These are phyloP conservation scores for Arthrobotrys megalospora DNA, from an alignment of 2,329 filamentous ascomycete species.

Conservation along the genomic window DNA sequence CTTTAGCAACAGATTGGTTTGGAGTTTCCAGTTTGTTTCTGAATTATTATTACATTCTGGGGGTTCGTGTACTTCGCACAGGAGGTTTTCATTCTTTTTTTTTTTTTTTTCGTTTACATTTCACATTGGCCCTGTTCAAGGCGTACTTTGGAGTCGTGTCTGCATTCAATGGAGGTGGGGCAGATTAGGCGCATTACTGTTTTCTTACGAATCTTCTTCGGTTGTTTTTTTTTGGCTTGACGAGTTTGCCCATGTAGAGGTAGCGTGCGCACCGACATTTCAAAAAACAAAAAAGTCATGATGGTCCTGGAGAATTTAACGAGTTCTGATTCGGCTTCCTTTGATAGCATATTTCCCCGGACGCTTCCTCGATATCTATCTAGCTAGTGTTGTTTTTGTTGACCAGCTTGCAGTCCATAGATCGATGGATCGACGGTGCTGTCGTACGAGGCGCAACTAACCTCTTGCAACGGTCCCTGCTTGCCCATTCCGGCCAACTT, in stretches of 20 bases:
- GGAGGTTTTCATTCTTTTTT: slow-evolving; percentile 57
- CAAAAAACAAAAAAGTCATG: slow-evolving; percentile 45
- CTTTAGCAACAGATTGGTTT: slow-evolving; percentile 21
- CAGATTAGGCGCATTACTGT: slow-evolving; percentile 45
- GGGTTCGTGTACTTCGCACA: slow-evolving; percentile 14
- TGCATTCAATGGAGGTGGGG: slow-evolving; percentile 34
- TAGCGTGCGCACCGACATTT: slow-evolving; percentile 47
- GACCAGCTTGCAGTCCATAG: slow-evolving; percentile 5
- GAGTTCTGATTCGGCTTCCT: slow-evolving; percentile 27
- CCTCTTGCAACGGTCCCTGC: slow-evolving; percentile 49
- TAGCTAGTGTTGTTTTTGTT: slow-evolving; percentile 21
- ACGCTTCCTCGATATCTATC: slow-evolving; percentile 5
- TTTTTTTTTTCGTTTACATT: slow-evolving; percentile 41
- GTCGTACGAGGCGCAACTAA: slow-evolving; percentile 55
- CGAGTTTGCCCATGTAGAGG: slow-evolving; percentile 45
- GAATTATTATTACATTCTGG: slow-evolving; percentile 29
- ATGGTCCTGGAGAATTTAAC: slow-evolving; percentile 46
- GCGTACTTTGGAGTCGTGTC: slow-evolving; percentile 64
- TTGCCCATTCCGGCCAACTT: slow-evolving; percentile 44
- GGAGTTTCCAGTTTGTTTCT: slow-evolving; percentile 20
- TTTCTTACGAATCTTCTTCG: slow-evolving; percentile 46
- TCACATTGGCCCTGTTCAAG: slow-evolving; percentile 31
- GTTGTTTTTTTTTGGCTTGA: slow-evolving; percentile 15
- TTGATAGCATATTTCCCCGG: slow-evolving; percentile 22
- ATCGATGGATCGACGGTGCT: slow-evolving; percentile 29